Percentiles rank a stretch among this genome's conserved stretches.
These are phyloP conservation scores for Coleophoma eucalyptorum DNA, from an alignment of 2,329 filamentous ascomycete species.

Conservation along the genomic window DNA sequence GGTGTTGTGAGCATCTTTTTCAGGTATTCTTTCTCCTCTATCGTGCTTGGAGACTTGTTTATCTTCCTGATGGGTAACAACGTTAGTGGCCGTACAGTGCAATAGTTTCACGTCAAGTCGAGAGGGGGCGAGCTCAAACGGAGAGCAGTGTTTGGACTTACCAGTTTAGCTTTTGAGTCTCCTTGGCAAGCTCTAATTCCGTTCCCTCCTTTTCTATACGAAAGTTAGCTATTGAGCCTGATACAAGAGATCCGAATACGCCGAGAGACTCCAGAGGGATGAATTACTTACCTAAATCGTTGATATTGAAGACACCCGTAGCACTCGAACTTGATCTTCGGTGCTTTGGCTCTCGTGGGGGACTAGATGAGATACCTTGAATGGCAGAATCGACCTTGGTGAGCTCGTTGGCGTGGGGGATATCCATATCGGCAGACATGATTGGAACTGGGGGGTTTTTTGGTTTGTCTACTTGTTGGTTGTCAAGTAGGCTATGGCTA, in stretches of 20 bases:
- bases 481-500: slow-evolving; percentile 8
- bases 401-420: slow-evolving; percentile 45
- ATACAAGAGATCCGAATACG: slow-evolving; percentile 7
- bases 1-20: slow-evolving; percentile 78
- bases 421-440: slow-evolving; percentile 46
- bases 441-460: slow-evolving; percentile 2
- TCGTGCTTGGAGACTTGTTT: slow-evolving; percentile 73
- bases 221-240: slow-evolving; percentile 8
- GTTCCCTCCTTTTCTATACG: slow-evolving; percentile 66
- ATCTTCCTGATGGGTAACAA: slow-evolving; percentile 69
- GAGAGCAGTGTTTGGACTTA: slow-evolving; percentile 40
- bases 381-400: slow-evolving; percentile 91
- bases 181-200: slow-evolving; percentile 68
- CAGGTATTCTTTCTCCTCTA: slow-evolving; percentile 68
- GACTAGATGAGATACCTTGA: slow-evolving; percentile 68
- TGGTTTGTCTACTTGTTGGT: slow-evolving; percentile 5
- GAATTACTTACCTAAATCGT: slow-evolving; percentile 69
- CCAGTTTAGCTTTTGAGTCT: slow-evolving; percentile 88
- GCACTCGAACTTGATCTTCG: slow-evolving; percentile 70
- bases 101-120: background rate
- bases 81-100: slow-evolving; percentile 1
- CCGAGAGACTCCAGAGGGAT: slow-evolving; percentile 4
- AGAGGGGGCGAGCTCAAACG: slow-evolving; percentile 1
- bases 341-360: slow-evolving; percentile 61
- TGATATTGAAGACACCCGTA: slow-evolving; percentile 75